Evolutionary conservation across 2,329 filamentous ascomycete genomes (phyloP), one percentile per base, ranked within the genome.

Genomic region (Arthrobotrys musiformis): DNA sequence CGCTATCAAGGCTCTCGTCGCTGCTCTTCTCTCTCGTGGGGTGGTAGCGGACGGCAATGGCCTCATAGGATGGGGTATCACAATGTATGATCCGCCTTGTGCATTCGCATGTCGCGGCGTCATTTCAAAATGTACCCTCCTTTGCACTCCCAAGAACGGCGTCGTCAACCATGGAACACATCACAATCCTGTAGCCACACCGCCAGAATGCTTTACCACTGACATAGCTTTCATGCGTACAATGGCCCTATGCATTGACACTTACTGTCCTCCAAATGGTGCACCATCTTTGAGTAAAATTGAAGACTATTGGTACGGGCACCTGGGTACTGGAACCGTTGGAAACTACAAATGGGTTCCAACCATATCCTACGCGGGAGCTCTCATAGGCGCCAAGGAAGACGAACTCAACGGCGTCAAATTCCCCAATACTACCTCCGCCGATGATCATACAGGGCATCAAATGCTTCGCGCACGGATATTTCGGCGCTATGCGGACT

Each of bases 21-120:
- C 24, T 22, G 1, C 46, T 30, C 26, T 50, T 17, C 56, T 62
- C 24, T 24, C 46, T 15, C n/a, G 11, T 24, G 26, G 22, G 11
- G 56, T 46, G 22, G 2, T 54, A 9, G 68, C 68, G 24, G 77
- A 79, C 28, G 77, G 77, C 7, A 48, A 61, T 26, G 83, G 83
- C 37, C 69, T 84, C 17, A 82, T 84, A 35, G 83, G 83, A 60
- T 82, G 81, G 72, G 83, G 83, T 11, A 84, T 83, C 66, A 81
- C 80, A 0, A 82, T 84, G 79, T 84, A 83, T 79, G 64, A 83
- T 8, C 83, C 83, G 8, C 78, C 81, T 0, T 84, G 83, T 72
- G 81, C 82, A 0, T 84, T 83, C 40, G 82, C 68, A 56, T 72
- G 68, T 50, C 83, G 83, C 8, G 76, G 72, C 17, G 80, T 83